Evolutionary conservation across 768 basidiomycete species (phyloP).

Genomic region (Porpolomopsis calyptriformis): DNA sequence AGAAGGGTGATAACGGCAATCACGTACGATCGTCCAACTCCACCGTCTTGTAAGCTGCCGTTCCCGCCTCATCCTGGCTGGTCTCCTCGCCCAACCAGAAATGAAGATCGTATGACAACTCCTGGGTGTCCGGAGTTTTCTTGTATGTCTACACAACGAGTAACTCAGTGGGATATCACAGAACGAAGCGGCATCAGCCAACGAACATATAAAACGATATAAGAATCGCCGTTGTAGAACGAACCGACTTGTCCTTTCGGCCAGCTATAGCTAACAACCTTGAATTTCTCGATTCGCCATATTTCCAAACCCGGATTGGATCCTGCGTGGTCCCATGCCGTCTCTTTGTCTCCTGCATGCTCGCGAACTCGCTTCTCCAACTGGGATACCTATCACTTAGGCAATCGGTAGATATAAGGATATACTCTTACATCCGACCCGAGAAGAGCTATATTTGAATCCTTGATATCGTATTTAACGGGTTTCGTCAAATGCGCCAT

Average conservation of each 20-base stretch:
- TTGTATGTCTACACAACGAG: conserved; percentile 60
- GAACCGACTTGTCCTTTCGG: conserved; percentile 38
- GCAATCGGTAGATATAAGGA: background rate
- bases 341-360: conserved; percentile 39
- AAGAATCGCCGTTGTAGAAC: conserved; percentile 59
- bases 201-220: conserved; percentile 51
- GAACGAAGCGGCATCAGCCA: background rate
- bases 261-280: conserved; percentile 35
- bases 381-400: conserved; percentile 18
- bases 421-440: conserved; percentile 44
- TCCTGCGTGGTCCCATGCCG: conserved; percentile 42
- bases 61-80: conserved; percentile 50
- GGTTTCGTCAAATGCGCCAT: conserved; percentile 40
- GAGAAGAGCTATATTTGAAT: conserved; percentile 52
- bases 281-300: conserved; percentile 52
- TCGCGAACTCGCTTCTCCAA: conserved; percentile 48
- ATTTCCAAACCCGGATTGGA: conserved; percentile 34
- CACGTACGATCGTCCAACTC: conserved; percentile 53
- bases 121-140: conserved; percentile 33
- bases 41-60: conserved; percentile 57
- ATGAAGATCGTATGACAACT: conserved; percentile 47
- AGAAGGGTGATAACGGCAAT: background rate
- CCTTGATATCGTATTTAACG: conserved; percentile 45
- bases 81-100: conserved; percentile 57
- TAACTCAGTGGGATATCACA: background rate